phyloP scores from a whole-genome alignment of 768 basidiomycete species.

The Austroboletus eburneus region DNA sequence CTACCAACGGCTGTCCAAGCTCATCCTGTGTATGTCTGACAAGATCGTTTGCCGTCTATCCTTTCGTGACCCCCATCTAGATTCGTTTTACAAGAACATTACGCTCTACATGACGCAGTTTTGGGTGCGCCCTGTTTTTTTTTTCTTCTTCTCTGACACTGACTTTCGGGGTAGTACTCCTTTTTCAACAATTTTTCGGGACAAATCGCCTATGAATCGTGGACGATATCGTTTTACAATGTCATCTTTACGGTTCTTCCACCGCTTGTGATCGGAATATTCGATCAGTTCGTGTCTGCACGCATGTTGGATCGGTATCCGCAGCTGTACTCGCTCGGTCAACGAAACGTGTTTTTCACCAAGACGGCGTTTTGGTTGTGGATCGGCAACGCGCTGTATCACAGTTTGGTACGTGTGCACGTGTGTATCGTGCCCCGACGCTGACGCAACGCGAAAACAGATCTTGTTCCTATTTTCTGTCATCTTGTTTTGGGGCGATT shows the following conservation, averaged over 20 bases:
- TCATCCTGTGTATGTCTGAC: constrained; percentile 90
- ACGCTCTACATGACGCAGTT: constrained; percentile 98
- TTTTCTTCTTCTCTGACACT: too few relatives aligned
- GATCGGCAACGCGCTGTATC: constrained; percentile 85
- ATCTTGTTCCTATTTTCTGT: constrained; percentile 84
- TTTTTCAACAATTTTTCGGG: constrained; percentile 99
- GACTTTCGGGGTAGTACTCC: constrained; percentile 63
- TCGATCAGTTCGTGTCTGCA: constrained; percentile 98
- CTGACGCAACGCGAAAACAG: constrained; percentile 38
- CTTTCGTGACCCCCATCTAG: too few relatives aligned
- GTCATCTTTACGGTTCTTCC: constrained; percentile 95
- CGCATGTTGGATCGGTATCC: constrained; percentile 96
- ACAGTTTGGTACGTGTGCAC: constrained; percentile 64
- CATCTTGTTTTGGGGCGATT: constrained; percentile 89
- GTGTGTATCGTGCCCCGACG: too few relatives aligned
- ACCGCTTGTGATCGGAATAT: constrained; percentile 94
- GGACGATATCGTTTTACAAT: constrained; percentile 97
- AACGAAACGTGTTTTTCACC: constrained; percentile 91
- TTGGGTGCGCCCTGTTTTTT: constrained; percentile 80
- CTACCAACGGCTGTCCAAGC: constrained; percentile 89
- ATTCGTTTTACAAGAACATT: constrained; percentile 99
- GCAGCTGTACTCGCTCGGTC: constrained; percentile 91
- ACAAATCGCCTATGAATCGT: constrained; percentile 97
- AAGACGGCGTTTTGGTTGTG: constrained; percentile 91
- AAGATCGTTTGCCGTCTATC: too few relatives aligned